These are phyloP conservation scores for Fraxinus platypoda DNA, from an alignment of 305 asterid species.

Conservation along the genomic window DNA sequence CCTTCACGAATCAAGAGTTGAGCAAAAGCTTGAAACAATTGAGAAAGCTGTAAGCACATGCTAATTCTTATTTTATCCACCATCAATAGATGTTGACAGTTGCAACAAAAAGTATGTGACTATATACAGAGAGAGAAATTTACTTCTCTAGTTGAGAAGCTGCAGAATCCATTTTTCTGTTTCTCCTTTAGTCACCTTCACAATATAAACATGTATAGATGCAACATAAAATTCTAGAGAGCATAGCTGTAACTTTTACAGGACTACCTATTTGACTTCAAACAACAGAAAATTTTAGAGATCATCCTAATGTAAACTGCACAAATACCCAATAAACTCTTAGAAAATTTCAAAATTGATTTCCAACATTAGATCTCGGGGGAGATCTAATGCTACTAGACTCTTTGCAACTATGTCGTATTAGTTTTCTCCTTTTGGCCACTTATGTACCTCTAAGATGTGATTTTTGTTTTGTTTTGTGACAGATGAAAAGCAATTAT, in stretches of 20 bases:
- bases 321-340: background rate
- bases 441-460: background rate
- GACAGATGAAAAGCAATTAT: slow-evolving; percentile 66
- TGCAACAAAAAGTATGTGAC: background rate
- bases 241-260: background rate
- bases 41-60: slow-evolving; percentile 68
- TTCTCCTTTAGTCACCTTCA: background rate
- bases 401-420: background rate
- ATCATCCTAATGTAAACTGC: background rate
- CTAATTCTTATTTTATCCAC: slow-evolving; percentile 13
- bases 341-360: background rate
- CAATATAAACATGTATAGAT: background rate
- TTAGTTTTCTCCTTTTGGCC: background rate
- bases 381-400: background rate
- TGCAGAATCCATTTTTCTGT: background rate
- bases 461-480: slow-evolving; percentile 18
- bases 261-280: background rate
- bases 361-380: background rate
- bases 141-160: background rate
- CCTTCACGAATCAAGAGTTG: slow-evolving; percentile 66
- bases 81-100: background rate
- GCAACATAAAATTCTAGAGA: background rate
- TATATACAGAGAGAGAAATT: background rate
- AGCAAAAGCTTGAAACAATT: slow-evolving; percentile 71
- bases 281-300: background rate